A percentile compares a stretch with the other conserved stretches of the same genome.
These are phyloP conservation scores for Claviceps sp. DNA, from an alignment of 2,329 filamentous ascomycete genomes.

Conservation along the genomic window DNA sequence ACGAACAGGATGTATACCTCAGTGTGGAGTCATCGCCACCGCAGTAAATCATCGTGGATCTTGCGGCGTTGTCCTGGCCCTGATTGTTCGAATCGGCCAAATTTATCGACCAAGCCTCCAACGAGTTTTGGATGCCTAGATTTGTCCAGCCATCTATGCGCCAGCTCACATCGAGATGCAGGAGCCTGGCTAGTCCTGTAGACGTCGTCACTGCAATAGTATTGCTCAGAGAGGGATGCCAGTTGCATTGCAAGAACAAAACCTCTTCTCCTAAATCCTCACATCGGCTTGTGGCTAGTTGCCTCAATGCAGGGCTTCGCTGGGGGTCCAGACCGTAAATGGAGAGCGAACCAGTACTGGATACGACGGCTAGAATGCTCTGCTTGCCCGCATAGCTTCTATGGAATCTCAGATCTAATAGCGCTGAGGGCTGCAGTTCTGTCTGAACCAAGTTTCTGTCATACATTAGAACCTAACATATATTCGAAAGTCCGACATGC, in stretches of 20 bases:
- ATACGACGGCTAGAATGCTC: conserved; percentile 57
- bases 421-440: conserved; percentile 51
- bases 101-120: conserved; percentile 64
- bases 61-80: conserved; percentile 9
- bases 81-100: conserved; percentile 30
- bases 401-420: conserved; percentile 78
- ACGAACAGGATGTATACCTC: conserved; percentile 28
- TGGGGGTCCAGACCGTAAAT: conserved; percentile 44
- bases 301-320: conserved; percentile 20
- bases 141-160: conserved; percentile 20
- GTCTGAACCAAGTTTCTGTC: conserved; percentile 34
- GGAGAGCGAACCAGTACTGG: conserved; percentile 59
- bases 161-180: conserved; percentile 33
- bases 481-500: background rate
- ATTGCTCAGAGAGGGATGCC: conserved; percentile 45
- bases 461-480: background rate
- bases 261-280: conserved; percentile 40
- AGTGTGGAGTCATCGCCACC: conserved; percentile 66
- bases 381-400: conserved; percentile 23
- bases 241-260: conserved; percentile 60
- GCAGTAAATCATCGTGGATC: conserved; percentile 39
- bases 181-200: conserved; percentile 46
- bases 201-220: conserved; percentile 61
- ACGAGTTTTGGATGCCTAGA: conserved; percentile 33
- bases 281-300: conserved; percentile 31